These are phyloP conservation scores for Senecio squalidus DNA, from an alignment of 140 eudicot genomes.

Conservation along the genomic window DNA sequence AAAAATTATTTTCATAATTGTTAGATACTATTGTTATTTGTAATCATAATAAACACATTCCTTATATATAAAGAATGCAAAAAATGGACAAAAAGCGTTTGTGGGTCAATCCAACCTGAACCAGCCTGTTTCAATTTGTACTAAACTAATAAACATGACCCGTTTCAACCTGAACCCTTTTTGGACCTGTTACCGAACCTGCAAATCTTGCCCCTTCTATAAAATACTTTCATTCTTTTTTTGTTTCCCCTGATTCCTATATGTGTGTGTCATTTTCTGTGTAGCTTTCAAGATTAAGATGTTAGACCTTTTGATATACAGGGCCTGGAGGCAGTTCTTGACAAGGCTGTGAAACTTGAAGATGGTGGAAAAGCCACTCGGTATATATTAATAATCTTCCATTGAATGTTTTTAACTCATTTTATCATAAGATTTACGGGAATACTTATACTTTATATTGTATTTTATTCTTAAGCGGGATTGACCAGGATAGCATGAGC, in stretches of 20 bases:
- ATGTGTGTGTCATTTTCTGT: constrained; percentile 1
- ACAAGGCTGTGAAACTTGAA: constrained; percentile 98
- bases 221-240: neutral
- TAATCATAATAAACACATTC: neutral
- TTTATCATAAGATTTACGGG: constrained; percentile 6
- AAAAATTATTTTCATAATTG: neutral
- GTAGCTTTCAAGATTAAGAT: neutral
- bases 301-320: constrained; percentile 22
- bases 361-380: constrained; percentile 78
- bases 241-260: neutral
- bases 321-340: constrained; percentile 99
- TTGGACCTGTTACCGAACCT: neutral
- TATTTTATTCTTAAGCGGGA: constrained; percentile 53
- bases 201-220: neutral
- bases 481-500: constrained; percentile 85
- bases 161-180: neutral
- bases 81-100: neutral
- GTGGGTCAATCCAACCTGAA: neutral
- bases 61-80: neutral
- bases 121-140: neutral
- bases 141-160: too few relatives aligned
- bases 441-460: constrained; percentile 7
- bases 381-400: constrained; percentile 30
- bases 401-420: neutral
- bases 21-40: neutral